Conservation (phyloP, 345 rosid genomes). For the Brassica rapa region DNA sequence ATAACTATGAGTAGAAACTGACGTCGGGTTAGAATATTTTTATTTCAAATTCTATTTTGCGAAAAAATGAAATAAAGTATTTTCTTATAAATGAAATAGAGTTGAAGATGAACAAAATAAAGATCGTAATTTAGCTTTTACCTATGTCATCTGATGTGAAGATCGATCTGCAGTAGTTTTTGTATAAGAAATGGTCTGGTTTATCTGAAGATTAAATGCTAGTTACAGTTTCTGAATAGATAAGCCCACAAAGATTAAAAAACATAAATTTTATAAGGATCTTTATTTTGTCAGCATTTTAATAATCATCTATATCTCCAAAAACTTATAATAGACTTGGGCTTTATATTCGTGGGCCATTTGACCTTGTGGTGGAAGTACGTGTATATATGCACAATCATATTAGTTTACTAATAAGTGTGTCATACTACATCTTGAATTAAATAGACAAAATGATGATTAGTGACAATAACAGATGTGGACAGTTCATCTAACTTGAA, state of each 20-base stretch:
- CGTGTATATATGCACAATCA: constrained; percentile 15
- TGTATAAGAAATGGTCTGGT: too few relatives aligned
- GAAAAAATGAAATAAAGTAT: too few relatives aligned
- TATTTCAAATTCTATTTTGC: too few relatives aligned
- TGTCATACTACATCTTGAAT: constrained; percentile 10
- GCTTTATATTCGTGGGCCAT: not conserved
- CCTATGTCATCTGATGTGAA: too few relatives aligned
- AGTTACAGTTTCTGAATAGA: not conserved
- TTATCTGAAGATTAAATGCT: too few relatives aligned
- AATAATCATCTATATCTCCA: not conserved
- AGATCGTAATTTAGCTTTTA: too few relatives aligned
- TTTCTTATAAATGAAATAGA: too few relatives aligned
- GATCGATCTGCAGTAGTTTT: too few relatives aligned
- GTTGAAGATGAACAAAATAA: too few relatives aligned
- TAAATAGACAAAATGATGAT: constrained; percentile 2
- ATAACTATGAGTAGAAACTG: too few relatives aligned
- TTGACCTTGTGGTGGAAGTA: constrained; percentile 4
- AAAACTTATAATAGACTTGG: not conserved
- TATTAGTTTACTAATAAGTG: constrained; percentile 4
- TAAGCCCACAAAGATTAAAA: constrained; percentile 17
- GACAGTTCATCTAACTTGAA: constrained; percentile 26
- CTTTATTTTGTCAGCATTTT: too few relatives aligned
- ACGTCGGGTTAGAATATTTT: too few relatives aligned
- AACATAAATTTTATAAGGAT: not conserved
- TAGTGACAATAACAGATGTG: constrained; percentile 29